phyloP scores from a whole-genome alignment of 257 asterid species.

The Nicotiana sylvestris region DNA sequence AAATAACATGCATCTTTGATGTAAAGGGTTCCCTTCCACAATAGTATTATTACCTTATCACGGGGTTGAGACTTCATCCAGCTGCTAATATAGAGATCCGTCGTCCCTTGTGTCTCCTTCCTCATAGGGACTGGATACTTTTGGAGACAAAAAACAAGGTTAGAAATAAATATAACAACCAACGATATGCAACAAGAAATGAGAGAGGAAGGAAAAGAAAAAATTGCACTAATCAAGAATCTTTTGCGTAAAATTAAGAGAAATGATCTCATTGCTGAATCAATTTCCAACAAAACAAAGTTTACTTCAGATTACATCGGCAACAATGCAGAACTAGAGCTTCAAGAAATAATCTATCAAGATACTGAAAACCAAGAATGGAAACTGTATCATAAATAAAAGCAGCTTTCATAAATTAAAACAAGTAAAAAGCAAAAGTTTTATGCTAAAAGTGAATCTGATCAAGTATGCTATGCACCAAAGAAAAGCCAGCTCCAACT shows the following conservation, averaged over 20 bases:
- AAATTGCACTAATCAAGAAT: background rate
- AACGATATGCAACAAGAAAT: background rate
- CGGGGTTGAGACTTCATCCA: constrained; percentile 88
- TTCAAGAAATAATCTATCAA: background rate
- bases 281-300: background rate
- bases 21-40: background rate
- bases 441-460: no score
- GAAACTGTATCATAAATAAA: background rate
- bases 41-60: constrained; percentile 51
- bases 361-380: background rate
- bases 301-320: background rate
- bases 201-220: background rate
- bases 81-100: constrained; percentile 66
- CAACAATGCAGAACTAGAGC: background rate
- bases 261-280: background rate
- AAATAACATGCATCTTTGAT: background rate
- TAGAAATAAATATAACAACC: background rate
- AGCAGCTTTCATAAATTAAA: background rate
- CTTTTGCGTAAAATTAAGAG: background rate
- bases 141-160: constrained; percentile 1
- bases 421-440: no score
- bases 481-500: no score
- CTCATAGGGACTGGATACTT: constrained; percentile 70
- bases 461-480: no score
- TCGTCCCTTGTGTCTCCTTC: constrained; percentile 75